phyloP scores from a whole-genome alignment of 1,284 basidiomycete species.

The Moesziomyces sp. region DNA sequence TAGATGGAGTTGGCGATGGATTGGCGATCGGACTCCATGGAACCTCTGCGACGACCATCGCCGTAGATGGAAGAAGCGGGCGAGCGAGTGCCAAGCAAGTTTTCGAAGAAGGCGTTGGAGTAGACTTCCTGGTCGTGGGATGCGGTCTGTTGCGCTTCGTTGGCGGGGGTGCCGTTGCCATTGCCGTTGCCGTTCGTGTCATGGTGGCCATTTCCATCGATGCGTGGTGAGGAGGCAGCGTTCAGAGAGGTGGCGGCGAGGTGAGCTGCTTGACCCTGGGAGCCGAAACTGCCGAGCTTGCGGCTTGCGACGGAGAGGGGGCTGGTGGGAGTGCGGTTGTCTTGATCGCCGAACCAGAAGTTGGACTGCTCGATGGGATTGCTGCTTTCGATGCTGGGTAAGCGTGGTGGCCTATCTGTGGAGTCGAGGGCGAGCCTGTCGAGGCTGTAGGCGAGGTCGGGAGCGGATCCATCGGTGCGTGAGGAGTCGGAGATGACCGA shows the following conservation, averaged over 20 bases:
- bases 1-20: conserved; percentile 58
- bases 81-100: conserved; percentile 37
- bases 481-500: conserved; percentile 27
- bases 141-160: conserved; percentile 27
- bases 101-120: conserved; percentile 44
- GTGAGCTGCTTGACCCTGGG: conserved; percentile 36
- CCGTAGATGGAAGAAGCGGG: conserved; percentile 58
- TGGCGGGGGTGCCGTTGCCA: not conserved
- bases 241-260: conserved; percentile 20
- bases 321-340: conserved; percentile 23
- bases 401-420: conserved; percentile 28
- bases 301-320: conserved; percentile 27
- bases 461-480: conserved; percentile 6
- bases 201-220: conserved; percentile 12
- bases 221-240: conserved; percentile 33
- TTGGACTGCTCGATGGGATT: conserved; percentile 23
- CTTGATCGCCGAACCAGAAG: conserved; percentile 39
- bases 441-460: conserved; percentile 15
- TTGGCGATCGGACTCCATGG: conserved; percentile 56
- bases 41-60: conserved; percentile 44
- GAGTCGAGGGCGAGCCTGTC: conserved; percentile 20
- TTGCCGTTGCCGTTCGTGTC: conserved; percentile 1
- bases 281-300: conserved; percentile 40
- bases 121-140: conserved; percentile 42
- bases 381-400: conserved; percentile 54